Base-by-base conservation (phyloP, 257 asterid genomes). In the Primulina huaijiensis region DNA sequence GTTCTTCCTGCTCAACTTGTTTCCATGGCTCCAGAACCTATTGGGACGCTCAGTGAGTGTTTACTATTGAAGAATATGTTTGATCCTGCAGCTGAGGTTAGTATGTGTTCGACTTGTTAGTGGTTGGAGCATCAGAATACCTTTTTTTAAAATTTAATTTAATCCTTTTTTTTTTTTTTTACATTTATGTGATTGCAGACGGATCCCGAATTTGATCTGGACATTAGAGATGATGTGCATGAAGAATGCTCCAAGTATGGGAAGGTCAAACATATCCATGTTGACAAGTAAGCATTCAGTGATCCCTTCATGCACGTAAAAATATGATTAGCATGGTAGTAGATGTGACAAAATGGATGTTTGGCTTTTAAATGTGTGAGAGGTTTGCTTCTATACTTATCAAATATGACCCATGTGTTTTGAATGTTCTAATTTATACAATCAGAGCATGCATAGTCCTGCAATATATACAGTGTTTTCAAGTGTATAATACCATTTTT, bases 171-270 rank as follows among this genome's bases (percentile, higher is more conserved):
- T 40, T 19, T 23, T 31, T 10, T 23, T 40, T 19, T 40, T 19
- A 35, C 6, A 57, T 40, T 59, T 25, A 64, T 69, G 63, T 37
- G 69, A 40, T 73, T 78, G 82, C 95, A 93, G 99, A 38, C 76
- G 52, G 99, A 93, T 60, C 96, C 91, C 9, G 97, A 90, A 76
- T 93, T 89, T 75, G 97, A 93, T 86, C 69, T 89, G 86, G 99
- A 93, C 78, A 93, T 93, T 35, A 83, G 69, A 74, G 99, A 93
- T 55, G 99, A 93, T 74, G 99, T 90, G 8, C 79, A 82, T 65
- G 99, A 90, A 71, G 99, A 93, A 76, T 93, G 99, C 70, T 90
- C 97, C 37, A 93, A 90, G 73, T 93, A 90, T 80, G 99, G 97
- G 19, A 70, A 66, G 37, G 97, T 93, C 84, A 90, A 90, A 81